Conservation (phyloP, 2,329 filamentous ascomycete species). For the Aaosphaeria arxii region DNA sequence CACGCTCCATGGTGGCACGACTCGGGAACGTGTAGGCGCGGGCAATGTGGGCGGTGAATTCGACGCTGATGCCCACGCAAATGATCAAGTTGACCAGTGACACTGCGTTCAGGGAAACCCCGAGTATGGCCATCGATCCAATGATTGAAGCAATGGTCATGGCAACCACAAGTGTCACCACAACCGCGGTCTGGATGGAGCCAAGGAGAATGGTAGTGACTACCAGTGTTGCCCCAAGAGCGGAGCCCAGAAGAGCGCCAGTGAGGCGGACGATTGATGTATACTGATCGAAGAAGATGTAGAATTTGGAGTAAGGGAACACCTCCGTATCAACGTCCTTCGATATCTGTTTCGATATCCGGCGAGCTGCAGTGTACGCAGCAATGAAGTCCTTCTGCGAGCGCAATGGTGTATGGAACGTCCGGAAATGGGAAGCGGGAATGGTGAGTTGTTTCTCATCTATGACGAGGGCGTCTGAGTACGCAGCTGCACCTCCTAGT, state of each 20-base stretch:
- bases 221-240: conserved; percentile 79
- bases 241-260: conserved; percentile 74
- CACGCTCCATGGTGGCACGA: conserved; percentile 74
- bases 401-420: conserved; percentile 79
- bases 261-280: conserved; percentile 79
- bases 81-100: conserved; percentile 96
- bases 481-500: conserved; percentile 82
- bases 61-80: conserved; percentile 91
- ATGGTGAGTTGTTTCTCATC: conserved; percentile 66
- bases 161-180: conserved; percentile 80
- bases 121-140: conserved; percentile 85
- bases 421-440: conserved; percentile 86
- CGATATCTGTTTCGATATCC: conserved; percentile 76
- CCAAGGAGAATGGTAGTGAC: conserved; percentile 80
- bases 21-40: conserved; percentile 94
- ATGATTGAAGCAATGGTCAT: conserved; percentile 96
- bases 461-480: conserved; percentile 79
- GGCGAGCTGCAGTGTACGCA: conserved; percentile 83
- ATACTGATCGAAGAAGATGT: conserved; percentile 99
- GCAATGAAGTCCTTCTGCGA: conserved; percentile 91
- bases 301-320: conserved; percentile 96
- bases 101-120: conserved; percentile 90
- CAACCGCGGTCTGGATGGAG: conserved; percentile 73
- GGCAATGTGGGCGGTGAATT: conserved; percentile 96
- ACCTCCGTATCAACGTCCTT: conserved; percentile 72